Base-by-base conservation (phyloP, 768 basidiomycete genomes). In the Lyophyllum atratum region DNA sequence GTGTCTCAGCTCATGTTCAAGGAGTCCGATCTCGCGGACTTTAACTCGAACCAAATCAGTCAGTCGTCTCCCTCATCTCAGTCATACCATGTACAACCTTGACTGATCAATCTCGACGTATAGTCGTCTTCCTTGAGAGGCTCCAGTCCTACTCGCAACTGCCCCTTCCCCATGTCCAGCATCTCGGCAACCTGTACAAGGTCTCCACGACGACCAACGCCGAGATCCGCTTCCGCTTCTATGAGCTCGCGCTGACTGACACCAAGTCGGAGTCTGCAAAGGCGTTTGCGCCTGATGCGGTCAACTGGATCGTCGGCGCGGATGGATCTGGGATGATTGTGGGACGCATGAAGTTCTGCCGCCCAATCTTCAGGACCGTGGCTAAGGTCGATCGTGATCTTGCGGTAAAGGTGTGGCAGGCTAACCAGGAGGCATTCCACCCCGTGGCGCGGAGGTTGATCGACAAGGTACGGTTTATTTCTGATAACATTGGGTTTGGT, bases 291-390 rank as follows among this genome's bases (percentile, higher is more conserved):
- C 55, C 57, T 0, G 74, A 80, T 21, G 90, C 86, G 0, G 81
- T 77, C 0, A 75, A 80, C 25, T 92, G 91, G 90, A 82, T 92
- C 21, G 80, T 85, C 14, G 90, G 87, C 2, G 73, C 75, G 40
- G 86, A 86, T 61, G 84, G 76, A 24, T 33, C 28, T 24, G 85
- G 82, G 0, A 72, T 82, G 25, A 74, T 93, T 54, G 88, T 90
- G 64, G 91, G 91, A 11, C 78, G 91, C 31, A 92, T 92, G 90
- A 92, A 93, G 68, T 92, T 92, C 74, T 92, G 91, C 70, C 72
- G 91, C 46, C 87, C 89, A 0, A 72, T 83, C 5, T 85, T 92
- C 66, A 72, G 82, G 33, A 82, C 75, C 0, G 80, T 85, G 19
- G 70, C 66, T 28, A 77, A 78, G 56, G 85, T 86, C 21, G 75